These are phyloP conservation scores for Camptophora hylomeconis DNA, from an alignment of 2,329 filamentous ascomycete genomes.

Conservation along the genomic window DNA sequence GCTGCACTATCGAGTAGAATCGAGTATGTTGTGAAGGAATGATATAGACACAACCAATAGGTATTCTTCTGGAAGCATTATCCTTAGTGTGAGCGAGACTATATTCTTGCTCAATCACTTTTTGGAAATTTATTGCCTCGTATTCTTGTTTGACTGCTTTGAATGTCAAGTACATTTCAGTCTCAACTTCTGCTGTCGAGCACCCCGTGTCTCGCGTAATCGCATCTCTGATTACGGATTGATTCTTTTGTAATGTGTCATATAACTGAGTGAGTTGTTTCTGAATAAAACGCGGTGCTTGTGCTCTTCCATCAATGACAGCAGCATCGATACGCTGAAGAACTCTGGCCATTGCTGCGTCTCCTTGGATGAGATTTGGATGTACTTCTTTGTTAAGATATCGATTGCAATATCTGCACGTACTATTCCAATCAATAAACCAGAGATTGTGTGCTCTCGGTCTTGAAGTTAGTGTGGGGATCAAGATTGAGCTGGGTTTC, in stretches of 20 bases:
- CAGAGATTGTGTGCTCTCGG: too few species aligned
- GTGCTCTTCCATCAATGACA: constrained; percentile 26
- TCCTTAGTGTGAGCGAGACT: constrained; percentile 18
- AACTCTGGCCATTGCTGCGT: too few species aligned
- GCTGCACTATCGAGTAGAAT: constrained; percentile 22
- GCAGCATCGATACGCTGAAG: constrained; percentile 6
- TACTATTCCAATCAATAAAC: too few species aligned
- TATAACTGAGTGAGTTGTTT: constrained; percentile 27
- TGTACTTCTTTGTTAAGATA: too few species aligned
- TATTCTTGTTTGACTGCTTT: constrained; percentile 20
- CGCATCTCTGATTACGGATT: constrained; percentile 20
- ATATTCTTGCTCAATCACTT: constrained; percentile 21
- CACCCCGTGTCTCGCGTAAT: constrained; percentile 21
- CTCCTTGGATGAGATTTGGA: too few species aligned
- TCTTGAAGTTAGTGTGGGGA: too few species aligned
- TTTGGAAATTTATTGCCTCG: constrained; percentile 11
- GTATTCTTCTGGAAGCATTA: constrained; percentile 13
- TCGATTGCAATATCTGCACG: too few species aligned
- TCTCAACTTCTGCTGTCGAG: constrained; percentile 22
- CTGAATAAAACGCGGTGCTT: constrained; percentile 27
- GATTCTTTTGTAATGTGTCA: constrained; percentile 18
- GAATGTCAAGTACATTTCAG: constrained; percentile 18
- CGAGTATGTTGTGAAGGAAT: constrained; percentile 20
- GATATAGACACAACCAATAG: constrained; percentile 22
- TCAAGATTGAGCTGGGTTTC: too few species aligned